Evolutionary conservation across 1,139 yeast genomes (phyloP), one percentile per base, ranked within the genome.

Genomic region (Eremothecium sinecaudum): DNA sequence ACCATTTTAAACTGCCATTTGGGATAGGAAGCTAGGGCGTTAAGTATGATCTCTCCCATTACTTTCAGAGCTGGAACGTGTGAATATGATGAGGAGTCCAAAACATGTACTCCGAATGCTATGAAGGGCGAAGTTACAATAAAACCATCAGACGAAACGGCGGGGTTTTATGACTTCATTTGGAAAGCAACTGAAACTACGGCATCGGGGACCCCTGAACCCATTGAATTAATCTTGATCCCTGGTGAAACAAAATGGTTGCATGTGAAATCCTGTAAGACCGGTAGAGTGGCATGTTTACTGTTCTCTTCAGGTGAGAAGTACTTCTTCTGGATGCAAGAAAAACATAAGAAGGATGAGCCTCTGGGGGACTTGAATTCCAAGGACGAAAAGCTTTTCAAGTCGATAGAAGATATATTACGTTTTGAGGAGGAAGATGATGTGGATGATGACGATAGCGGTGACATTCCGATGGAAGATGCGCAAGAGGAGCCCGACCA

Each of bases 221-320:
- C 67, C 28, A 81, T 79, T 37, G 92, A 81, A 48, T 66, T 86
- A 45, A 69, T 86, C 46, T 72, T 90, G 35, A 79, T 90, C 47
- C 95, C 96, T 0, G 97, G 96, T 2, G 97, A 90, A 53, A 93
- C 87, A 28, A 74, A 79, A 31, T 83, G 93, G 77, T 72, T 73
- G 39, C 84, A 73, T 38, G 74, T 86, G 29, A 62, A 68, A 34
- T 75, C 87, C 16, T 80, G 94, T 55, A 71, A 66, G 33, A 75
- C 84, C 2, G 97, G 97, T 8, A 67, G 98, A 43, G 86, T 90
- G 18, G 80, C 79, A 58, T 82, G 86, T 38, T 69, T 90, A 57
- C 75, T 81, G 38, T 86, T 86, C 58, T 76, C 90, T 42, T 80
- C 94, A 4, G 92, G 94, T 27, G 86, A 87, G 39, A 79, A 79